phyloP scores from a whole-genome alignment of 345 rosid species.

The Linum tenue region DNA sequence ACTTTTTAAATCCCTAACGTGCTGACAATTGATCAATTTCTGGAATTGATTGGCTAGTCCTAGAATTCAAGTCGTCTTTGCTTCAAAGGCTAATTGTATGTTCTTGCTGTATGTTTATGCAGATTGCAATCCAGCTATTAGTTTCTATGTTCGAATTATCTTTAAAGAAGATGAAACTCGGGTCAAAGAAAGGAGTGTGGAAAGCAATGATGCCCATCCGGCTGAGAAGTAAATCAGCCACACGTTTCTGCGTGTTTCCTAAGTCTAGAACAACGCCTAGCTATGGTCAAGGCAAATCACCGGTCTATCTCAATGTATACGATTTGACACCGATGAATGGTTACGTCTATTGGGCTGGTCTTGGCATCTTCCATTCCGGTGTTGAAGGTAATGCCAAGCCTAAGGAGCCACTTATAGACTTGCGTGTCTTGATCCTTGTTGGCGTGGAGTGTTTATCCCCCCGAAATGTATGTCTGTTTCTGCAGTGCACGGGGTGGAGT shows the following conservation, averaged over 20 bases:
- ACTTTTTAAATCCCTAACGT: background rate
- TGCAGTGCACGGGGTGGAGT: conserved; percentile 3
- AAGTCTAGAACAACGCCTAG: conserved; percentile 12
- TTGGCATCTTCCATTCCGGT: conserved; percentile 32
- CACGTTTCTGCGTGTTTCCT: conserved; percentile 25
- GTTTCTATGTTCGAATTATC: background rate
- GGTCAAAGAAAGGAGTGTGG: conserved; percentile 21
- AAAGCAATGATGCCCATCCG: conserved; percentile 23
- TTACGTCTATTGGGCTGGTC: conserved; percentile 29
- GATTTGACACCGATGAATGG: conserved; percentile 32
- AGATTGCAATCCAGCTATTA: conserved; percentile 13
- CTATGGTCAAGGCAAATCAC: conserved; percentile 21
- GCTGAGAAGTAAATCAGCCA: conserved; percentile 22
- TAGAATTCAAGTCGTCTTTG: too few relatives aligned
- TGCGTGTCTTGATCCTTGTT: too few relatives aligned
- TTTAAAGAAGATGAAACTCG: conserved; percentile 21
- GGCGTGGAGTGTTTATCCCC: too few relatives aligned
- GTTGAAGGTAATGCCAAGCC: conserved; percentile 17
- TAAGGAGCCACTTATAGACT: too few relatives aligned
- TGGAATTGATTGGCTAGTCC: too few relatives aligned
- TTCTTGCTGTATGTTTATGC: background rate
- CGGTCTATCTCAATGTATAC: conserved; percentile 27
- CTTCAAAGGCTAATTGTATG: too few relatives aligned
- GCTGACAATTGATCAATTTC: background rate
- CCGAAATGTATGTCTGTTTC: background rate